phyloP scores from a whole-genome alignment of 2,329 filamentous ascomycete species.

The Chaetomium sp. region DNA sequence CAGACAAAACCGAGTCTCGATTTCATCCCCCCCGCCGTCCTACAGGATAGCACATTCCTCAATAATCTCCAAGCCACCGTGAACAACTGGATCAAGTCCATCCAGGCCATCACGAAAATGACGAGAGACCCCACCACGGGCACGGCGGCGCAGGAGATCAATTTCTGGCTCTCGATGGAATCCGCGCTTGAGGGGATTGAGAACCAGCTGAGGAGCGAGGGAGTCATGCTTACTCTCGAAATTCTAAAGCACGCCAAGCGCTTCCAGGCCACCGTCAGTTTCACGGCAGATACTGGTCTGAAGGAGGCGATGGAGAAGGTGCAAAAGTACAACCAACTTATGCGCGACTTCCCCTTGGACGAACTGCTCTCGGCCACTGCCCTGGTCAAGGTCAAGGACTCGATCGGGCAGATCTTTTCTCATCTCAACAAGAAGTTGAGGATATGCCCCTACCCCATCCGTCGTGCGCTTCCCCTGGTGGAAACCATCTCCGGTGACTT shows the following conservation, averaged over 20 bases:
- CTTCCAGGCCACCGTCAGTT: slow-evolving; percentile 96
- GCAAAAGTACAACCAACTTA: slow-evolving; percentile 97
- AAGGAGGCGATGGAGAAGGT: slow-evolving; percentile 96
- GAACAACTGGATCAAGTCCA: slow-evolving; percentile 98
- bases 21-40: slow-evolving; percentile 70
- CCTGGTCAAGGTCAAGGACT: slow-evolving; percentile 83
- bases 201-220: slow-evolving; percentile 81
- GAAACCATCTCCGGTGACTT: slow-evolving; percentile 95
- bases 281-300: slow-evolving; percentile 90
- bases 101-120: slow-evolving; percentile 94
- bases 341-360: slow-evolving; percentile 96
- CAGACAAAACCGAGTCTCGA: slow-evolving; percentile 74
- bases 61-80: slow-evolving; percentile 93
- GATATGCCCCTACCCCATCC: slow-evolving; percentile 93
- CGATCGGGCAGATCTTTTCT: slow-evolving; percentile 83
- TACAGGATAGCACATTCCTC: slow-evolving; percentile 87
- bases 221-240: slow-evolving; percentile 87
- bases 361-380: slow-evolving; percentile 92
- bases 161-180: slow-evolving; percentile 99
- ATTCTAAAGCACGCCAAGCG: slow-evolving; percentile 96
- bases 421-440: slow-evolving; percentile 98
- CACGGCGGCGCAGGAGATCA: slow-evolving; percentile 95
- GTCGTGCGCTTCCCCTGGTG: slow-evolving; percentile 87
- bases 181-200: slow-evolving; percentile 90
- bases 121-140: slow-evolving; percentile 74